Base-by-base conservation (phyloP, 208 protist species). In the Porcisia deanei region DNA sequence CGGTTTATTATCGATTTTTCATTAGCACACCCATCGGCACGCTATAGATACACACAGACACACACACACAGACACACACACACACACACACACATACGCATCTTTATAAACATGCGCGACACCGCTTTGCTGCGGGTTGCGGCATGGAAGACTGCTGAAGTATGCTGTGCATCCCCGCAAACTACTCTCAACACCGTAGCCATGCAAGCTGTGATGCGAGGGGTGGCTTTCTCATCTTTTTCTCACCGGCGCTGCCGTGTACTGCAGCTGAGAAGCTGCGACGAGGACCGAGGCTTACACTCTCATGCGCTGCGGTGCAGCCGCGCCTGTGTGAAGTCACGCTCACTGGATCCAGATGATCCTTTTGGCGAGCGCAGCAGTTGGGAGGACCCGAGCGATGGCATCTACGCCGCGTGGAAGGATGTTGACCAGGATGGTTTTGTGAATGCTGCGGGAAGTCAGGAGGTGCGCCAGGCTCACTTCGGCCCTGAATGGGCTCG, bases 401-500 rank as follows among this genome's bases (percentile, higher is more conserved):
- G 88, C 37, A 70, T 93, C 58, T 94, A 81, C 76, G 69, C 81
- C 20, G 86, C 88, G n/a, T 94, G 89, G 92, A 91, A 90, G 41
- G 84, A 85, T 49, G 83, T 92, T 1, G 81, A 92, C 61, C 73
- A 86, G 58, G 85, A 92, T 22, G 88, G 80, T 7, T 94, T 96
- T 65, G 87, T 80, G 20, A 82, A 81, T n/a, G 92, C 90, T 0
- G 85, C 87, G 12, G 72, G 88, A 25, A 93, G 88, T 63, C 85
- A 81, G 22, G 87, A 91, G 77, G 85, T 96, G 63, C 84, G 83
- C 4, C 75, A 87, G 72, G 84, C 88, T 0, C 92, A 96, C 75
- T 94, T 96, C 75, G 92, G 92, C 9, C 92, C 92, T 1, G 85
- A 91, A 71, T 96, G 92, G 92, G 83, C 92, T 4, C 79, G 83